phyloP scores from a whole-genome alignment of 176 grass and related monocot species.

The Miscanthus lutarioriparius region DNA sequence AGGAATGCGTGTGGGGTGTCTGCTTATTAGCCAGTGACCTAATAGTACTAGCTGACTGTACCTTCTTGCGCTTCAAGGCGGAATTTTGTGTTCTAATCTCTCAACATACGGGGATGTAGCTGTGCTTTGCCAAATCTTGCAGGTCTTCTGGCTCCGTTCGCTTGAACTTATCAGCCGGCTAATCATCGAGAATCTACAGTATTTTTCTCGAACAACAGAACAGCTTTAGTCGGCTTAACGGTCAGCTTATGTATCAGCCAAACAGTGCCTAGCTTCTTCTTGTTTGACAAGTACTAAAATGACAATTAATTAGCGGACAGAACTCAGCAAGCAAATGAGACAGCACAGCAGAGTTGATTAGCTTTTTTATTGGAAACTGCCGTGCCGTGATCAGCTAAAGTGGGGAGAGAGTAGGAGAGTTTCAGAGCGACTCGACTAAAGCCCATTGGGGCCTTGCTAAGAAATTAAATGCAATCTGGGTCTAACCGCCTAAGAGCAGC shows the following conservation, averaged over 20 bases:
- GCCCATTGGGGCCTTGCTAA: background rate
- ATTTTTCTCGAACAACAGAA: too few species aligned
- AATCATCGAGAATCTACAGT: too few species aligned
- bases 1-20: background rate
- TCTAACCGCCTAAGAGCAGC: background rate
- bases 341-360: too few species aligned
- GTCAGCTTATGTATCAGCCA: too few species aligned
- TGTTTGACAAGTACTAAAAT: too few species aligned
- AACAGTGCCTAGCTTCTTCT: too few species aligned
- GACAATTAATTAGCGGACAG: too few species aligned
- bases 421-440: background rate
- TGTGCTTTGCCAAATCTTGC: background rate
- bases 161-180: too few species aligned
- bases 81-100: background rate
- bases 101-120: background rate
- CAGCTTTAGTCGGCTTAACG: too few species aligned
- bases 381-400: background rate
- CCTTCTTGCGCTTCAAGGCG: conserved; percentile 28
- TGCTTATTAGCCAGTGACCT: background rate
- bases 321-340: too few species aligned
- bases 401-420: background rate
- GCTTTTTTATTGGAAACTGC: too few species aligned
- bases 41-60: background rate
- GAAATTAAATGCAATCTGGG: background rate
- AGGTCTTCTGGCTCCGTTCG: too few species aligned